Percentiles rank a stretch among this genome's conserved stretches.
phyloP scores from a whole-genome alignment of 306 rosid species.

The Crotalaria pallida region DNA sequence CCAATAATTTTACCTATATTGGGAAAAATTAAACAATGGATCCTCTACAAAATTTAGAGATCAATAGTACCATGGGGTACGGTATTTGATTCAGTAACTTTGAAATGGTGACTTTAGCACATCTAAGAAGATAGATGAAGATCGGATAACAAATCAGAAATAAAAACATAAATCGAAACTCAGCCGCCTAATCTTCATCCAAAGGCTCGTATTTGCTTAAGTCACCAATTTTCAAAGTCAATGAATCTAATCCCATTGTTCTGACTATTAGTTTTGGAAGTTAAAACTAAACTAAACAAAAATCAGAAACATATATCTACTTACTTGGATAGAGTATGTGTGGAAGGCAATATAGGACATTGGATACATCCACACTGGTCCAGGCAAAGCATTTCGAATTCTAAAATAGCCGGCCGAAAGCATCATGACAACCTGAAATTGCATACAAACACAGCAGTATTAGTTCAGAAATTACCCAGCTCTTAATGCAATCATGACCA shows the following conservation, averaged over 20 bases:
- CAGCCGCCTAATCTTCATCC: too few species aligned
- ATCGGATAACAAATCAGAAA: too few species aligned
- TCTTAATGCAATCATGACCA: not conserved
- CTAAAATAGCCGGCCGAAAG: constrained; percentile 93
- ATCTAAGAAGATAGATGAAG: too few species aligned
- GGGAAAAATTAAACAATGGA: not conserved
- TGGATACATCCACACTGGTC: constrained; percentile 86
- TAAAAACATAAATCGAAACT: too few species aligned
- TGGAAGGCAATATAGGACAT: constrained; percentile 85
- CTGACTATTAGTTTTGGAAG: constrained; percentile 7
- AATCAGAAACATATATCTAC: constrained; percentile 2
- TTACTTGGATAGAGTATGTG: constrained; percentile 90
- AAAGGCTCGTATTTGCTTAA: too few species aligned
- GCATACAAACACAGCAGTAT: constrained; percentile 1
- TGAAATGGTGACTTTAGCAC: too few species aligned
- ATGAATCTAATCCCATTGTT: too few species aligned
- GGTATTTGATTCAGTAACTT: too few species aligned
- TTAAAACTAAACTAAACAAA: not conserved
- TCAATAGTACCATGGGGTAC: not conserved
- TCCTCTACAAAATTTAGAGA: not conserved
- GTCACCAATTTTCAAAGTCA: too few species aligned
- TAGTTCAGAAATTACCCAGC: constrained; percentile 10
- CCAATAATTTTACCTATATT: not conserved
- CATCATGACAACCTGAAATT: constrained; percentile 90
- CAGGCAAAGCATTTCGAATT: constrained; percentile 73